phyloP scores from a whole-genome alignment of 345 rosid genomes.

The Barbarea vulgaris region DNA sequence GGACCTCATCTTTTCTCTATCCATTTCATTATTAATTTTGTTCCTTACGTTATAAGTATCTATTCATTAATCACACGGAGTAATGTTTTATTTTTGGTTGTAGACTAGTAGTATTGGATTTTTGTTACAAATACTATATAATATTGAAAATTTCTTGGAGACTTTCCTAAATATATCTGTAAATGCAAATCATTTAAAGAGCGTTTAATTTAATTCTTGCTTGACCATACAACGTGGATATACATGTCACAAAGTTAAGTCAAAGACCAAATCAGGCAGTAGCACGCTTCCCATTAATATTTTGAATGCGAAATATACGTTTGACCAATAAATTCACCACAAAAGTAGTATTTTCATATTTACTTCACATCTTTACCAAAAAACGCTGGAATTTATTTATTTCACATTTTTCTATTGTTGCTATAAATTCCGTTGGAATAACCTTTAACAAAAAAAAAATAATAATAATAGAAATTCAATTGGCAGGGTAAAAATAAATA shows the following conservation, averaged over 20 bases:
- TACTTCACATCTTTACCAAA: background rate
- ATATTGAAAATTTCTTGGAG: background rate
- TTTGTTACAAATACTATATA: too few relatives aligned
- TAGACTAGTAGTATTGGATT: too few relatives aligned
- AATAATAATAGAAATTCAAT: background rate
- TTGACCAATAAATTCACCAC: background rate
- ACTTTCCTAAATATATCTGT: background rate
- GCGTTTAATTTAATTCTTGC: background rate
- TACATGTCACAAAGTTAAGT: background rate
- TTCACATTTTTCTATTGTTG: background rate
- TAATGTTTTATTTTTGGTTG: too few relatives aligned
- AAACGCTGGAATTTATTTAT: background rate
- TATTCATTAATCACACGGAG: background rate
- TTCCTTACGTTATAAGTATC: background rate
- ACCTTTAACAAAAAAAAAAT: background rate
- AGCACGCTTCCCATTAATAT: background rate
- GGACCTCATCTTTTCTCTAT: slow-evolving; percentile 6
- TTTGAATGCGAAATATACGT: background rate
- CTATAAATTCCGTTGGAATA: background rate
- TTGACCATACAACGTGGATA: background rate
- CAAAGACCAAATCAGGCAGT: slow-evolving; percentile 13
- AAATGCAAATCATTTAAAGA: background rate
- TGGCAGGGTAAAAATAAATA: background rate
- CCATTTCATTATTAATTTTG: background rate
- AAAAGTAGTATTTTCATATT: background rate